Percentiles rank a stretch among this genome's conserved stretches.
Conservation (phyloP, 306 rosid genomes). For the Abrus precatorius region DNA sequence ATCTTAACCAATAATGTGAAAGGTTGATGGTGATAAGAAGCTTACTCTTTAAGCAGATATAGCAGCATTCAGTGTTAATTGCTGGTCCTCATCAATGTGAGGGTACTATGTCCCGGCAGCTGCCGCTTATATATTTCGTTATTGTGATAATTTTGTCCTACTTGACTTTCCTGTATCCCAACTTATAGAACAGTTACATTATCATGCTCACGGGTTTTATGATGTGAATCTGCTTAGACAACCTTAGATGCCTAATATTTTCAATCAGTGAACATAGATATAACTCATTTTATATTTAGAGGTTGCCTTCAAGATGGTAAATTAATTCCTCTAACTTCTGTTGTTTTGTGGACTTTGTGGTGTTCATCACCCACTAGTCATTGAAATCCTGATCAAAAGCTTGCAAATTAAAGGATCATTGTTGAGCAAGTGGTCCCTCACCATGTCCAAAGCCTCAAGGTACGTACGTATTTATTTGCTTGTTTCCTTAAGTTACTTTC, state of each 20-base stretch:
- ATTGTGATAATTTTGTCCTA: conserved; percentile 37
- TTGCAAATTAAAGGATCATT: conserved; percentile 36
- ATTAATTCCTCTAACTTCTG: conserved; percentile 50
- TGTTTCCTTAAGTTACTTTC: conserved; percentile 1
- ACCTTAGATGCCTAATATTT: conserved; percentile 17
- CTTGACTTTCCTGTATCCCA: conserved; percentile 45
- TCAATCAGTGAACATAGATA: conserved; percentile 18
- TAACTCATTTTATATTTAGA: conserved; percentile 28
- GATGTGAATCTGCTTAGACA: conserved; percentile 54
- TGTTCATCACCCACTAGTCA: conserved; percentile 65
- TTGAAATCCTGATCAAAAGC: conserved; percentile 55
- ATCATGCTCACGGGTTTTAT: conserved; percentile 51
- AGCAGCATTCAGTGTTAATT: conserved; percentile 30
- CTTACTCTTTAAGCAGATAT: conserved; percentile 53
- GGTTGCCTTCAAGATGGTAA: conserved; percentile 57
- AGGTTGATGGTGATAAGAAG: neutral
- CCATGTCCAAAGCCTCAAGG: conserved; percentile 45
- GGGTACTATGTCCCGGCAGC: conserved; percentile 5
- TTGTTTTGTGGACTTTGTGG: conserved; percentile 80
- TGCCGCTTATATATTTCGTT: conserved; percentile 47
- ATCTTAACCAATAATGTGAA: conserved; percentile 13
- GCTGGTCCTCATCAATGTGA: conserved; percentile 32
- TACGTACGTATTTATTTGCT: conserved; percentile 6
- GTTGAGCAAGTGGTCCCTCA: conserved; percentile 49
- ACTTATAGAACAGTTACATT: conserved; percentile 44